Evolutionary conservation across 306 rosid genomes (phyloP).

Genomic region (Lagenaria siceraria): DNA sequence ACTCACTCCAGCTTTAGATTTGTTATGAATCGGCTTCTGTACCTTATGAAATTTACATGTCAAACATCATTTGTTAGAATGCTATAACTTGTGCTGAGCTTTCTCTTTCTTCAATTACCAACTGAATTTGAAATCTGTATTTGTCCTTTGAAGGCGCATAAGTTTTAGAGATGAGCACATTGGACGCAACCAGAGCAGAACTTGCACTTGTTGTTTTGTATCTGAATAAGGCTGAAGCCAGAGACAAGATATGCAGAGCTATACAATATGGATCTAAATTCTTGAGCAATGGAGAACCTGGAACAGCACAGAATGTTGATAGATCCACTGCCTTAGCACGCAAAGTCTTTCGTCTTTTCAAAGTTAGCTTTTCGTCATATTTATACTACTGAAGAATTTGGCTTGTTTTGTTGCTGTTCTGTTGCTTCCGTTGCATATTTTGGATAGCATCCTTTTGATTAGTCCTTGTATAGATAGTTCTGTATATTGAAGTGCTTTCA

Average conservation of each 20-base stretch:
- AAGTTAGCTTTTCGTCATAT: slow-evolving; percentile 35
- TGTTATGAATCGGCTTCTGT: not conserved
- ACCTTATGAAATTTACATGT: slow-evolving; percentile 1
- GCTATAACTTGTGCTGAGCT: not conserved
- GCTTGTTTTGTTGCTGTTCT: not conserved
- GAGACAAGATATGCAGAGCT: slow-evolving; percentile 98
- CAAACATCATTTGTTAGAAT: not conserved
- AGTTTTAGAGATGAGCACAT: slow-evolving; percentile 58
- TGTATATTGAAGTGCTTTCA: not conserved
- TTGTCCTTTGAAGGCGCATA: not conserved
- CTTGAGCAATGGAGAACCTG: slow-evolving; percentile 86
- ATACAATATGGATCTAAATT: slow-evolving; percentile 96
- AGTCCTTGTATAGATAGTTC: not conserved
- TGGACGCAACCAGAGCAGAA: slow-evolving; percentile 89
- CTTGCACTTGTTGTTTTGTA: slow-evolving; percentile 76
- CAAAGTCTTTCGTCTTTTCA: slow-evolving; percentile 90
- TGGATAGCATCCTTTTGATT: not conserved
- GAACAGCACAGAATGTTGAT: slow-evolving; percentile 87
- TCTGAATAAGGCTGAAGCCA: slow-evolving; percentile 91
- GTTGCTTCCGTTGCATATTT: not conserved
- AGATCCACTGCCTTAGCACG: slow-evolving; percentile 90
- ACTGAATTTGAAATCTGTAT: not conserved
- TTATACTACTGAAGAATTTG: not conserved
- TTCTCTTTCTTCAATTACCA: not conserved
- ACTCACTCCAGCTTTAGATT: not conserved